Evolutionary conservation across 2,329 filamentous ascomycete genomes (phyloP).

Genomic region (Fusarium staphyleae): DNA sequence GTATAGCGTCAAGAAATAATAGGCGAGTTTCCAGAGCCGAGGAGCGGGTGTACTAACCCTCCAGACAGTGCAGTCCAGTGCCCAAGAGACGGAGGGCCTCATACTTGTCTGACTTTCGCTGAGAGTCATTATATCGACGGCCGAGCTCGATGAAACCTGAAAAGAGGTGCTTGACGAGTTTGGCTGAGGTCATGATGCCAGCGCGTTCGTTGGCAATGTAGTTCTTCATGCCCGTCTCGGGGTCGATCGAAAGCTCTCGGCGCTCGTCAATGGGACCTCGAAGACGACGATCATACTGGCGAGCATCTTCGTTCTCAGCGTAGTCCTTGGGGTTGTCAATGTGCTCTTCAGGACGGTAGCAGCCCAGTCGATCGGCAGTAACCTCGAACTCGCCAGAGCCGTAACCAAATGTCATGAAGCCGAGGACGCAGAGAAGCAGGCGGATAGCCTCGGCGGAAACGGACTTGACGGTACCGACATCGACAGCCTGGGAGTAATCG

Average conservation of each 20-base stretch:
- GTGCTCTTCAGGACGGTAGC: conserved; percentile 79
- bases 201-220: conserved; percentile 88
- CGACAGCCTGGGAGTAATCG: conserved; percentile 93
- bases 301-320: conserved; percentile 85
- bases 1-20: neutral
- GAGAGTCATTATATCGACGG: conserved; percentile 68
- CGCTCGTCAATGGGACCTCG: conserved; percentile 82
- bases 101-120: conserved; percentile 75
- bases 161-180: conserved; percentile 78
- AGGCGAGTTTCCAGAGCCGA: neutral
- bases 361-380: conserved; percentile 80
- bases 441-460: conserved; percentile 92
- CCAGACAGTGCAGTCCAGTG: conserved; percentile 87
- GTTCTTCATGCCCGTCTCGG: conserved; percentile 81
- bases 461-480: conserved; percentile 89
- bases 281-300: conserved; percentile 80
- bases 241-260: conserved; percentile 80
- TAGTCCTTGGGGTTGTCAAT: conserved; percentile 87
- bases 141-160: conserved; percentile 79
- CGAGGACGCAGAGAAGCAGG: conserved; percentile 85
- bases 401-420: conserved; percentile 88
- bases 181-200: conserved; percentile 82
- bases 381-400: conserved; percentile 86
- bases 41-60: conserved; percentile 57
- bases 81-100: conserved; percentile 87